Evolutionary conservation across 2,329 filamentous ascomycete genomes (phyloP).

Genomic region (Cladophialophora immunda): DNA sequence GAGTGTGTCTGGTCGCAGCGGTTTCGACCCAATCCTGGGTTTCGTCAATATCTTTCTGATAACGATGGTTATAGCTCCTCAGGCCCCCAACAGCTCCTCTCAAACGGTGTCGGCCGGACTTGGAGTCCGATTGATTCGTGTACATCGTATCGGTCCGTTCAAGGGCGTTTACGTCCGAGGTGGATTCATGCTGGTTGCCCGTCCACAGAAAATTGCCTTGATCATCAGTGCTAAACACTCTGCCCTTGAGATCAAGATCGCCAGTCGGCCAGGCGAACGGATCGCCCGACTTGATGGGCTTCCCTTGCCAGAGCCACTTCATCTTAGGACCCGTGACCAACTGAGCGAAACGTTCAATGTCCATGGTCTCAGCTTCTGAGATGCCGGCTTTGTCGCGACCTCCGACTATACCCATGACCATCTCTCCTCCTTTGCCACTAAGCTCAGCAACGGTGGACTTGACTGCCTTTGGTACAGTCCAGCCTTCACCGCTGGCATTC

Average conservation of each 20-base stretch:
- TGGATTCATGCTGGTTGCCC: conserved; percentile 43
- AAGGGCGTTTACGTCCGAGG: conserved; percentile 27
- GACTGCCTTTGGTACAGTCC: conserved; percentile 91
- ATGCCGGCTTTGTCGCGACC: conserved; percentile 88
- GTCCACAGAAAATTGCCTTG: conserved; percentile 58
- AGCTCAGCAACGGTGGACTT: conserved; percentile 95
- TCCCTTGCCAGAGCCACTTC: conserved; percentile 96
- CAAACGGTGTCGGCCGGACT: conserved; percentile 31
- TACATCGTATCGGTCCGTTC: conserved; percentile 34
- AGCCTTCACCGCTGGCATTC: conserved; percentile 85
- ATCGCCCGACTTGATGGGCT: conserved; percentile 71
- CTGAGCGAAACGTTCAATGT: conserved; percentile 83
- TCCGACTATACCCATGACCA: conserved; percentile 93
- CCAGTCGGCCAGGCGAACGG: conserved; percentile 39
- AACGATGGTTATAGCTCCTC: conserved; percentile 28
- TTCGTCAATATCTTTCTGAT: conserved; percentile 27
- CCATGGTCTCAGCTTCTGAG: conserved; percentile 88
- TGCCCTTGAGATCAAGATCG: conserved; percentile 43
- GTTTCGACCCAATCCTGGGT: conserved; percentile 29
- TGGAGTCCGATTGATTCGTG: conserved; percentile 33
- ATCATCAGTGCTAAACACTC: conserved; percentile 56
- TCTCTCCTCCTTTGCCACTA: conserved; percentile 90
- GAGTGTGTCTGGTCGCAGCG: conserved; percentile 19
- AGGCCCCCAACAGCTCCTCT: conserved; percentile 34
- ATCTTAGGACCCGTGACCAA: conserved; percentile 81